phyloP scores from a whole-genome alignment of 2,329 filamentous ascomycete genomes.

The Herpotrichia juniperi region DNA sequence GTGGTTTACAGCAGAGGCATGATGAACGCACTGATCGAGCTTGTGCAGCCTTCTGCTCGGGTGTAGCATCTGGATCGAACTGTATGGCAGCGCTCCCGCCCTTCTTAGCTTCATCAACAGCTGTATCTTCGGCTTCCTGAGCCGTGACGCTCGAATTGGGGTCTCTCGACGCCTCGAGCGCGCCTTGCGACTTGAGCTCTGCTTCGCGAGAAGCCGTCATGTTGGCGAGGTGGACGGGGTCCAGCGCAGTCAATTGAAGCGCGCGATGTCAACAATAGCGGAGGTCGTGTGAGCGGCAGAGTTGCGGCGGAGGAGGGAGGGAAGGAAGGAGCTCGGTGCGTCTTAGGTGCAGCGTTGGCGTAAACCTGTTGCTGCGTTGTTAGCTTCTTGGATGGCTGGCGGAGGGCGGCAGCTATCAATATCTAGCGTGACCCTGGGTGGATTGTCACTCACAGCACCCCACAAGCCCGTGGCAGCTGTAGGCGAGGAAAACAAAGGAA shows the following conservation, averaged over 20 bases:
- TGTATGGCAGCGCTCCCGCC: slow-evolving; percentile 80
- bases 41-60: slow-evolving; percentile 83
- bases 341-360: slow-evolving; percentile 4
- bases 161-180: slow-evolving; percentile 76
- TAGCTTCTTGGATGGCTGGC: slow-evolving; percentile 5
- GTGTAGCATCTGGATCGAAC: slow-evolving; percentile 84
- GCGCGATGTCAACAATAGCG: neutral
- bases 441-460: neutral
- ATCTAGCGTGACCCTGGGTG: neutral
- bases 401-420: slow-evolving; percentile 14
- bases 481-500: neutral
- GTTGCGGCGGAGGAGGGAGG: slow-evolving; percentile 3
- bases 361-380: slow-evolving; percentile 25
- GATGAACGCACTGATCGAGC: slow-evolving; percentile 70
- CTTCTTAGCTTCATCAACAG: slow-evolving; percentile 78
- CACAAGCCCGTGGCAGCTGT: too few species aligned
- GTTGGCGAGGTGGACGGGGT: slow-evolving; percentile 14
- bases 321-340: neutral
- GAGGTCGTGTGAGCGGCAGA: neutral
- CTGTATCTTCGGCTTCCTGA: slow-evolving; percentile 72
- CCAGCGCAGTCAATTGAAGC: slow-evolving; percentile 11
- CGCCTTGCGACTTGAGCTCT: slow-evolving; percentile 83
- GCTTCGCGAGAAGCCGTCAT: slow-evolving; percentile 44
- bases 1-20: neutral
- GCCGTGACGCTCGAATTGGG: slow-evolving; percentile 71